Conservation (phyloP, 768 basidiomycete species). For the Boletus bicolor region DNA sequence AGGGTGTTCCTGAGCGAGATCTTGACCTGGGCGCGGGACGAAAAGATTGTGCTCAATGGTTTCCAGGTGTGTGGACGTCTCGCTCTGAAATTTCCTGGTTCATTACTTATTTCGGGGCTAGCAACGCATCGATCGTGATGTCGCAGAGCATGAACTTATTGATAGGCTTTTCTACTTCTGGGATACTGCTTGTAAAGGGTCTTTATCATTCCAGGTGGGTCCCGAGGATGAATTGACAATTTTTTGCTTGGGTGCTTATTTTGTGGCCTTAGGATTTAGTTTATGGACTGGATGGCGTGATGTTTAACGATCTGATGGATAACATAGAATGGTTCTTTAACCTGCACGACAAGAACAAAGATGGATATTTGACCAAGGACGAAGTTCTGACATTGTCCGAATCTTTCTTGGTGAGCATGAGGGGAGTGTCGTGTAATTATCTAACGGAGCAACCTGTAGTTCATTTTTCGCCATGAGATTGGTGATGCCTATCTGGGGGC, state of each 20-base stretch:
- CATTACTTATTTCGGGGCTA: conserved; percentile 28
- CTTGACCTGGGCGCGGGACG: conserved; percentile 93
- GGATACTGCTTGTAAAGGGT: conserved; percentile 79
- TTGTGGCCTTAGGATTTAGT: conserved; percentile 69
- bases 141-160: conserved; percentile 96
- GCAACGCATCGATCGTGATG: conserved; percentile 83
- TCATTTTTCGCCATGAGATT: conserved; percentile 95
- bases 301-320: conserved; percentile 97
- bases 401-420: conserved; percentile 67
- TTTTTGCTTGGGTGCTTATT: conserved; percentile 2
- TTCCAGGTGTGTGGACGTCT: conserved; percentile 58
- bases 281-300: conserved; percentile 82
- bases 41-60: conserved; percentile 88
- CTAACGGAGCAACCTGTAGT: conserved; percentile 46
- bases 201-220: conserved; percentile 83
- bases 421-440: not conserved
- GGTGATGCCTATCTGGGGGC: conserved; percentile 97
- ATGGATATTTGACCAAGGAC: conserved; percentile 93
- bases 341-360: conserved; percentile 93
- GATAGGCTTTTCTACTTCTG: conserved; percentile 93
- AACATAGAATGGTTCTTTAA: conserved; percentile 99
- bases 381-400: conserved; percentile 95
- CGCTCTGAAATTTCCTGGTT: conserved; percentile 1
- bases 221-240: not conserved
- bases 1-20: conserved; percentile 87